phyloP scores from a whole-genome alignment of 345 rosid species.

The Moringa oleifera region DNA sequence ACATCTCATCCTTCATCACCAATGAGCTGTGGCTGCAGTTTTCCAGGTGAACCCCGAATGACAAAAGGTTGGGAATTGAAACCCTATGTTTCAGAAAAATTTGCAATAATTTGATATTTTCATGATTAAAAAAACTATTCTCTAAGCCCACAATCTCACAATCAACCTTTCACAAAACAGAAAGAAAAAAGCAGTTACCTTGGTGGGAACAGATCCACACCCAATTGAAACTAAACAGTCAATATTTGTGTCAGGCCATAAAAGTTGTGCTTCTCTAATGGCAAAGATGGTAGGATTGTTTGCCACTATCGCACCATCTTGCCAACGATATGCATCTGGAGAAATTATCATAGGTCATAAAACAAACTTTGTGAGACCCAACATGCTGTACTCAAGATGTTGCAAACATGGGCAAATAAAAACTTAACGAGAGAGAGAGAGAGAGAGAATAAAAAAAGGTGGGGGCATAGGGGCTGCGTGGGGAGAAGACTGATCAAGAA shows the following conservation, averaged over 20 bases:
- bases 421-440: conserved; percentile 9
- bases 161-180: background rate
- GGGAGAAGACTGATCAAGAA: background rate
- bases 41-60: too few species aligned
- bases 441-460: background rate
- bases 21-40: background rate
- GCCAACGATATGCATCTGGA: conserved; percentile 84
- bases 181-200: conserved; percentile 41
- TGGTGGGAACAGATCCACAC: conserved; percentile 95
- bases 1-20: background rate
- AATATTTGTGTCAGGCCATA: conserved; percentile 96
- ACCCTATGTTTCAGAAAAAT: background rate
- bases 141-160: too few species aligned
- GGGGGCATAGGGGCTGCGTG: too few species aligned
- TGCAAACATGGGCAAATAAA: too few species aligned
- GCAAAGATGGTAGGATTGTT: conserved; percentile 93
- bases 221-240: conserved; percentile 95
- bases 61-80: too few species aligned
- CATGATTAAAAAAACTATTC: too few species aligned
- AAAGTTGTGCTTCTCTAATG: conserved; percentile 96
- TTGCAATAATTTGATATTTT: too few species aligned
- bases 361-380: background rate
- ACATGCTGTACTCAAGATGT: too few species aligned
- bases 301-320: conserved; percentile 99
- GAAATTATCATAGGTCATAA: conserved; percentile 1